Percentiles rank a stretch among this genome's conserved stretches.
These are phyloP conservation scores for Dittrichia graveolens DNA, from an alignment of 129 eudicot species.

Conservation along the genomic window DNA sequence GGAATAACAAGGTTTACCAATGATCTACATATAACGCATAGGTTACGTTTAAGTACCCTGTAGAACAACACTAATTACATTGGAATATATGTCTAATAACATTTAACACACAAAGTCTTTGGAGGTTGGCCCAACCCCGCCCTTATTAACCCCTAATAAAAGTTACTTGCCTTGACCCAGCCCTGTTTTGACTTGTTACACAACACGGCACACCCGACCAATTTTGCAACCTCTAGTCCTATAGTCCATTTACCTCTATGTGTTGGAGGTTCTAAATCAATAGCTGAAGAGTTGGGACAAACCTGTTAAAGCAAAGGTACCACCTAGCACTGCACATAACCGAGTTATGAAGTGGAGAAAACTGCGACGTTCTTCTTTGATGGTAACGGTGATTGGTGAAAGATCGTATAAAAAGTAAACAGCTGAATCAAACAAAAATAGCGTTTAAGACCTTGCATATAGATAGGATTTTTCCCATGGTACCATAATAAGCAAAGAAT, in stretches of 20 bases:
- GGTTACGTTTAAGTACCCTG: neutral
- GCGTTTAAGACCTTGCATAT: neutral
- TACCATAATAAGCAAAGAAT: neutral
- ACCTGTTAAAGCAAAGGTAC: conserved; percentile 99
- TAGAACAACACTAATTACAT: too few relatives aligned
- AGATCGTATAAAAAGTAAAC: conserved; percentile 95
- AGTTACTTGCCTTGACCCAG: neutral
- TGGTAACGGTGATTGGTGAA: conserved; percentile 95
- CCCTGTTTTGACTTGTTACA: neutral
- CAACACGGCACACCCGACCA: neutral
- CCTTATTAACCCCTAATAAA: neutral
- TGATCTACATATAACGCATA: too few relatives aligned
- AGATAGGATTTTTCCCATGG: conserved; percentile 6
- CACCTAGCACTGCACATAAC: conserved; percentile 96
- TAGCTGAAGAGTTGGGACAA: conserved; percentile 31
- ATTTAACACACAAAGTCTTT: neutral
- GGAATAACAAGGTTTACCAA: too few relatives aligned
- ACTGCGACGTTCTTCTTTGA: conserved; percentile 93
- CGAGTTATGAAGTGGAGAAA: conserved; percentile 98
- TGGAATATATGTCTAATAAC: neutral
- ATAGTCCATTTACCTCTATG: conserved; percentile 15
- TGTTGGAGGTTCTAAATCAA: conserved; percentile 10
- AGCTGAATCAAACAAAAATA: conserved; percentile 51
- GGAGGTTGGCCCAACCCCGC: neutral
- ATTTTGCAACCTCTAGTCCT: conserved; percentile 6